These are phyloP conservation scores for Rhinocladiella similis DNA, from an alignment of 2,329 filamentous ascomycete species.

Conservation along the genomic window DNA sequence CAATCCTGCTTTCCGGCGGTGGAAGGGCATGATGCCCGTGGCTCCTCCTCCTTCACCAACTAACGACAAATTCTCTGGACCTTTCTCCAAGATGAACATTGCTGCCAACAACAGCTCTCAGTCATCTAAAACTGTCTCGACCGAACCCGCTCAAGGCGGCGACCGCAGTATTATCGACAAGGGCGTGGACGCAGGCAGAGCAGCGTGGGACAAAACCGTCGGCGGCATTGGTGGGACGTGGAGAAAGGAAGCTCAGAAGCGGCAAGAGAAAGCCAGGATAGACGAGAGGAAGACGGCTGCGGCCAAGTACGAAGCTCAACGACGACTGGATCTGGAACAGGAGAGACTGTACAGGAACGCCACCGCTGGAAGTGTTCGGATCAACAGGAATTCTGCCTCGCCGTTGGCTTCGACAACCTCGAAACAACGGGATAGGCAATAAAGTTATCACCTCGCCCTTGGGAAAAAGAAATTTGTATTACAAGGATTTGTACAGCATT, in stretches of 20 bases:
- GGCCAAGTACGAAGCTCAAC: conserved; percentile 20
- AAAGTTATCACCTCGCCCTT: too few species aligned
- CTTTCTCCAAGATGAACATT: conserved; percentile 19
- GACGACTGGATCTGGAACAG: conserved; percentile 15
- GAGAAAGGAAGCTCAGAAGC: conserved; percentile 8
- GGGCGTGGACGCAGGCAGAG: conserved; percentile 35
- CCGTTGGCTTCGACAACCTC: neutral
- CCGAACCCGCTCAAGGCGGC: conserved; percentile 12
- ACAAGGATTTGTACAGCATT: too few species aligned
- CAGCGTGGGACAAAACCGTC: conserved; percentile 12
- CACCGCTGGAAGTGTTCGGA: neutral
- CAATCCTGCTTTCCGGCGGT: conserved; percentile 4
- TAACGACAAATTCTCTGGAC: neutral
- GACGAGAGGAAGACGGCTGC: conserved; percentile 6
- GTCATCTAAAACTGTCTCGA: neutral
- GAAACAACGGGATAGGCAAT: neutral
- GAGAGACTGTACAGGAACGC: conserved; percentile 15
- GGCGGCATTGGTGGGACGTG: conserved; percentile 8
- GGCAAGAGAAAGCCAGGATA: conserved; percentile 2
- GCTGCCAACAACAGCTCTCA: neutral
- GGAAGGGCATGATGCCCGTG: conserved; percentile 5
- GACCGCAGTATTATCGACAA: conserved; percentile 38
- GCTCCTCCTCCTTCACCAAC: neutral
- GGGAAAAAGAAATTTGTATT: too few species aligned
- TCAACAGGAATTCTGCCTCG: neutral